phyloP scores from a whole-genome alignment of 2,329 filamentous ascomycete genomes.

The Arthrobotrys entomopaga region DNA sequence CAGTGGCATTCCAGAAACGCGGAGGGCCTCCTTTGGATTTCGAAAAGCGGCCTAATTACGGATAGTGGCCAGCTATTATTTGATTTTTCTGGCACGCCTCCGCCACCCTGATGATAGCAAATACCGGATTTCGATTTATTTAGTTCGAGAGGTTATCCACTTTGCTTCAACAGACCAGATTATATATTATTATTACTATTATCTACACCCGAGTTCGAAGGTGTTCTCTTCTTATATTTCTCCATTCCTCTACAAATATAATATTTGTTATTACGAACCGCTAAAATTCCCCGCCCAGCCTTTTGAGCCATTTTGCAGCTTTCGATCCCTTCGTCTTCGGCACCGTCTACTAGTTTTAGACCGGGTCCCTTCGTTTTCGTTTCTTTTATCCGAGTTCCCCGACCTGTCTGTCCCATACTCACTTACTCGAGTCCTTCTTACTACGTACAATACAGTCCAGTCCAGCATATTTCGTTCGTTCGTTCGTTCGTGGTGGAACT shows the following conservation, averaged over 20 bases:
- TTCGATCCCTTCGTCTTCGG: constrained; percentile 5
- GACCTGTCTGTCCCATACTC: constrained; percentile 33
- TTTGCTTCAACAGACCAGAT: constrained; percentile 24
- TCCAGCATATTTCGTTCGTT: too few relatives aligned
- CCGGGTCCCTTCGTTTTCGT: constrained; percentile 1
- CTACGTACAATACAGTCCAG: neutral
- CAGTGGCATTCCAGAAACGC: constrained; percentile 31
- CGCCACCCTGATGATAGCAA: constrained; percentile 41
- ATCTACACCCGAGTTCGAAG: neutral
- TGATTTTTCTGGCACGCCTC: constrained; percentile 38
- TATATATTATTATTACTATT: too few relatives aligned
- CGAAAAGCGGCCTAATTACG: constrained; percentile 7
- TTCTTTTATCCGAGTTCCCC: constrained; percentile 46
- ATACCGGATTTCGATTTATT: constrained; percentile 13
- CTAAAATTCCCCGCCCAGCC: too few relatives aligned
- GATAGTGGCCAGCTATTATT: constrained; percentile 38
- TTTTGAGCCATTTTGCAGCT: too few relatives aligned
- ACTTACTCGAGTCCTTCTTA: neutral
- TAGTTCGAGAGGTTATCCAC: neutral
- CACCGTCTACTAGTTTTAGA: constrained; percentile 39
- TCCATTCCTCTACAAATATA: too few relatives aligned
- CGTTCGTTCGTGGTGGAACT: too few relatives aligned
- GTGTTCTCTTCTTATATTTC: constrained; percentile 4
- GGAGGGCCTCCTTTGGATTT: constrained; percentile 6
- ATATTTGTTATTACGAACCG: too few relatives aligned